Base-by-base conservation (phyloP, 2,329 filamentous ascomycete species). In the Chaetomium sp. region DNA sequence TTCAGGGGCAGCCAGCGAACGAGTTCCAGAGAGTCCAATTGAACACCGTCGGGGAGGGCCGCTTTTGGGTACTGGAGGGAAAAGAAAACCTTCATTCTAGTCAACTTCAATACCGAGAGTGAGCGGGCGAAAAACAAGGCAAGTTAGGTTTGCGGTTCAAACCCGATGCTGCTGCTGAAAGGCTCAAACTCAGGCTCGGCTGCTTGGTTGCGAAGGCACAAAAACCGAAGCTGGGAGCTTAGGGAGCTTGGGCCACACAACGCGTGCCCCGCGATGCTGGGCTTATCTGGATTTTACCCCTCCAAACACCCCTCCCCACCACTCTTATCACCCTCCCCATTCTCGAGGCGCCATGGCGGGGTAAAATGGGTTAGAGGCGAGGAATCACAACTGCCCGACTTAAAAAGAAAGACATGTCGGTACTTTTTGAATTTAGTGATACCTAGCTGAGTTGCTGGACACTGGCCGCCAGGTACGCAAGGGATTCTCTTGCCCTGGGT, bases 241-340 rank as follows among this genome's bases (percentile, higher is more conserved):
- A 3, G n/a, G 63, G 56, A 65, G 63, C 63, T 62, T 55, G 45
- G 63, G n/a, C 63, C 63, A 65, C n/a, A 16, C 21, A 45, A 6
- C n/a, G n/a, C n/a, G n/a, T 55, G 63, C 63, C 63, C 58, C 63
- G 54, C 63, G 54, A 49, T 58, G 57, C 31, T 23, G 29, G 53
- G 53, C 62, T 64, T 64, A 64, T 64, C 62, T 35, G 31, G n/a
- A 42, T 12, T 42, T 49, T 65, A 54, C 59, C 63, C 63, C 63
- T 62, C 60, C 59, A 56, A 21, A 1, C 5, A 3, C 27, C 27
- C 16, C 2, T 42, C 16, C 21, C n/a, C n/a, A n/a, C n/a, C n/a
- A n/a, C n/a, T n/a, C 62, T 60, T 57, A 64, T 64, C 62, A 16
- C 33, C 19, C 2, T 19, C 33, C 33, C 10, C 4, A 4, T 10